Conservation (phyloP, 2,329 filamentous ascomycete species). For the Ustulina deusta region DNA sequence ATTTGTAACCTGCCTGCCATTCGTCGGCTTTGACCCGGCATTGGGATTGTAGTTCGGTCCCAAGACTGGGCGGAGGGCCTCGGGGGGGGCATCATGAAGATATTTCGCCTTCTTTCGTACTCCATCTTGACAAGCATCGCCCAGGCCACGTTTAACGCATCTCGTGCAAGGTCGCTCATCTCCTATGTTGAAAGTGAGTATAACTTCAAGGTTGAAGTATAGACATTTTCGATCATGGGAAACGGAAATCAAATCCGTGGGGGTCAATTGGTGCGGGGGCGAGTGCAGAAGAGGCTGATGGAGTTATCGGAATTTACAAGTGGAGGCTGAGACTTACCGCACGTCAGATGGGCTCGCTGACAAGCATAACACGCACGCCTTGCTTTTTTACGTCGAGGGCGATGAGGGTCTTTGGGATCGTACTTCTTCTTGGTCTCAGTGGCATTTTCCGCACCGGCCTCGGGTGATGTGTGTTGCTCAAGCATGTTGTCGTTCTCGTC, state of each 20-base stretch:
- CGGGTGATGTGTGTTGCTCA: conserved; percentile 58
- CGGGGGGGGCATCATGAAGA: conserved; percentile 92
- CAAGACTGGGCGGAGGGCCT: conserved; percentile 88
- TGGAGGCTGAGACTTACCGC: conserved; percentile 76
- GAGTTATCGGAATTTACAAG: conserved; percentile 43
- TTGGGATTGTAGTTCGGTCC: conserved; percentile 75
- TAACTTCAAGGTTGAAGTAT: conserved; percentile 34
- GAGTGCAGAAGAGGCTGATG: conserved; percentile 39
- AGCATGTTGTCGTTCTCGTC: conserved; percentile 66
- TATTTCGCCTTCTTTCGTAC: conserved; percentile 99
- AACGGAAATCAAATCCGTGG: conserved; percentile 33
- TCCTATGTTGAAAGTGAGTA: conserved; percentile 64
- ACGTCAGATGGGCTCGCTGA: conserved; percentile 96
- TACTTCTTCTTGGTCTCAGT: conserved; percentile 74
- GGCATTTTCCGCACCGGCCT: conserved; percentile 58
- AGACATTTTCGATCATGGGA: conserved; percentile 18
- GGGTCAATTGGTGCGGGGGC: conserved; percentile 38
- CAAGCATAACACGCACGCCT: conserved; percentile 95
- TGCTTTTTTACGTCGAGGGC: conserved; percentile 94
- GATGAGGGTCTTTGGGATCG: conserved; percentile 88
- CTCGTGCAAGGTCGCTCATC: conserved; percentile 94
- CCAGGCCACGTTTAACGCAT: conserved; percentile 92
- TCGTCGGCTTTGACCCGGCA: conserved; percentile 60
- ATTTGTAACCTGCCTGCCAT: conserved; percentile 62
- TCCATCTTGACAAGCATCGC: conserved; percentile 93